Evolutionary conservation across 83 land plant genomes (phyloP).

Genomic region (Diphasiastrum complanatum): DNA sequence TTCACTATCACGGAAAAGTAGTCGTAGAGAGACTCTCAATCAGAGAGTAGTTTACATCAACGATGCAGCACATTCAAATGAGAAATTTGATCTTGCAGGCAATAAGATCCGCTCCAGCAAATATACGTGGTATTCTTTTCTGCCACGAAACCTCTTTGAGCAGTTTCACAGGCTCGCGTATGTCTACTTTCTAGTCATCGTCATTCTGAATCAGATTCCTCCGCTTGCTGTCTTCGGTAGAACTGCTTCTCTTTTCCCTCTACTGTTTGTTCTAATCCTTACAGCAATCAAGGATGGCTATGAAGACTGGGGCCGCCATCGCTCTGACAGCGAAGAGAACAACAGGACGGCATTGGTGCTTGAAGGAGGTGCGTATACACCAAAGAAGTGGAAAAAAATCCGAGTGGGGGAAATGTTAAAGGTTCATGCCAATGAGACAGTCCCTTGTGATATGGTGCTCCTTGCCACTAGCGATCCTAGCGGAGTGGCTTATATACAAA

Average conservation of each 20-base stretch:
- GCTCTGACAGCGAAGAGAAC: slow-evolving; percentile 83
- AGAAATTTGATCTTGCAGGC: slow-evolving; percentile 66
- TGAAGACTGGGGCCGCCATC: slow-evolving; percentile 90
- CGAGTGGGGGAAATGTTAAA: slow-evolving; percentile 77
- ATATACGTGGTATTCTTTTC: slow-evolving; percentile 65
- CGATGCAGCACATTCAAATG: slow-evolving; percentile 68
- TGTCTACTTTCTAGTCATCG: slow-evolving; percentile 79
- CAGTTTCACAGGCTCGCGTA: slow-evolving; percentile 93
- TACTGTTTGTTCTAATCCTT: slow-evolving; percentile 74
- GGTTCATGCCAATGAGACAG: slow-evolving; percentile 56
- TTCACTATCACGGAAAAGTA: too few relatives aligned
- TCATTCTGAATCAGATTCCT: slow-evolving; percentile 89
- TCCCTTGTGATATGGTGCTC: slow-evolving; percentile 93
- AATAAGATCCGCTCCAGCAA: slow-evolving; percentile 88
- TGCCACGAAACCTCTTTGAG: slow-evolving; percentile 86
- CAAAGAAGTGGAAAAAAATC: slow-evolving; percentile 75
- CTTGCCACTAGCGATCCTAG: slow-evolving; percentile 71
- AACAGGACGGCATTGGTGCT: slow-evolving; percentile 59
- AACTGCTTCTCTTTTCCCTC: slow-evolving; percentile 86
- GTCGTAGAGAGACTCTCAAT: too few relatives aligned
- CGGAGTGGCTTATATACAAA: slow-evolving; percentile 88
- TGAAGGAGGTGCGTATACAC: slow-evolving; percentile 42
- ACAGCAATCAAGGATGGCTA: slow-evolving; percentile 96
- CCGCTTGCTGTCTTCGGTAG: slow-evolving; percentile 95
- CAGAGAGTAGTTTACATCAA: slow-evolving; percentile 49